Evolutionary conservation across 331 rosid genomes (phyloP).

Genomic region (Dryas integrifolia): DNA sequence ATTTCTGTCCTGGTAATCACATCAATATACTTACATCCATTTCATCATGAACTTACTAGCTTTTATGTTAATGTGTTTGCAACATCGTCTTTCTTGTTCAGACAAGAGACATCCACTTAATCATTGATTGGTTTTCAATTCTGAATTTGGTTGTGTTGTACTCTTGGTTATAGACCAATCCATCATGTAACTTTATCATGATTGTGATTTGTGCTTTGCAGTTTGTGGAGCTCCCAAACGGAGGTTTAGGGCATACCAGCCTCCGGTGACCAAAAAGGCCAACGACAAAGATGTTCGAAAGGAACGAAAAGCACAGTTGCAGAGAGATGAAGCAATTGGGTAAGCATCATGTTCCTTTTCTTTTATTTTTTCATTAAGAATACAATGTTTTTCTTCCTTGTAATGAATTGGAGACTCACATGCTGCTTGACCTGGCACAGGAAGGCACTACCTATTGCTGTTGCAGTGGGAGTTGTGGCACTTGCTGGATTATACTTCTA

Average conservation of each 20-base stretch:
- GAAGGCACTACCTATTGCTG: conserved; percentile 66
- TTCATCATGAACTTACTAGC: background rate
- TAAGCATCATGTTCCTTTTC: conserved; percentile 22
- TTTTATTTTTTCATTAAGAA: background rate
- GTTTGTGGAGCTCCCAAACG: conserved; percentile 94
- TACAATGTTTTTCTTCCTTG: background rate
- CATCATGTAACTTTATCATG: background rate
- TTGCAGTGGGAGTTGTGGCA: conserved; percentile 64
- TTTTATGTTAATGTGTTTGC: background rate
- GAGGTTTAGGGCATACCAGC: conserved; percentile 64
- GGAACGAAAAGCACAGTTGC: conserved; percentile 55
- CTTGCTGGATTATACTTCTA: conserved; percentile 79
- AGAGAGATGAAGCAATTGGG: conserved; percentile 79
- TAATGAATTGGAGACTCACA: background rate
- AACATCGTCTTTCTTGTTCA: background rate
- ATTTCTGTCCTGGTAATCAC: conserved; percentile 73
- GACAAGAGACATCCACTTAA: background rate
- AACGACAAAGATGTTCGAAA: conserved; percentile 49
- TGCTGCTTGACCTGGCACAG: conserved; percentile 31
- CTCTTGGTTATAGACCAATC: background rate
- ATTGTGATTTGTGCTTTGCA: conserved; percentile 32
- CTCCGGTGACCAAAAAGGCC: conserved; percentile 48
- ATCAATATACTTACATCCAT: background rate
- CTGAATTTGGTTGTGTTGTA: background rate
- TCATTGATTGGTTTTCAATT: background rate